Percentiles rank a stretch among this genome's conserved stretches.
These are phyloP conservation scores for Suillus bovinus DNA, from an alignment of 768 basidiomycete genomes.

Conservation along the genomic window DNA sequence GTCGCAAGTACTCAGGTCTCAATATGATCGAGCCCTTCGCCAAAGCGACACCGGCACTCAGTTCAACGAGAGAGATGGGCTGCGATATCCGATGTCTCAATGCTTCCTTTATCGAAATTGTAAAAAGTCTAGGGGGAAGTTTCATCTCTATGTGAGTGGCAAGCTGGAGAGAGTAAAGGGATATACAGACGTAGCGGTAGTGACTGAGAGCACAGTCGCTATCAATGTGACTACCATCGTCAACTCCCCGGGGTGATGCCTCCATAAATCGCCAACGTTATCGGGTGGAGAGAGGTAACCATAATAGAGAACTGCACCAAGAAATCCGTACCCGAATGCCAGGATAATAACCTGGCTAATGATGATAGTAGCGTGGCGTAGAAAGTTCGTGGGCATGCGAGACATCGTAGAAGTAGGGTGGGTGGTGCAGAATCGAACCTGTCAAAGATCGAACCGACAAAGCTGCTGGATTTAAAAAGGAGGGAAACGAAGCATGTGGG, in stretches of 20 bases:
- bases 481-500: no score
- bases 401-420: not conserved
- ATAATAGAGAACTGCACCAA: conserved; percentile 7
- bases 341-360: not conserved
- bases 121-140: not conserved
- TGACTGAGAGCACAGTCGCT: conserved; percentile 8
- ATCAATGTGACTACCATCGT: conserved; percentile 11
- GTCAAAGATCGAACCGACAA: no score
- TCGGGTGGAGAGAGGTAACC: conserved; percentile 5
- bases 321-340: conserved; percentile 11
- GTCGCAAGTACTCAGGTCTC: conserved; percentile 5
- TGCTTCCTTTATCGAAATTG: conserved; percentile 17
- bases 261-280: not conserved
- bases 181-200: not conserved
- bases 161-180: not conserved
- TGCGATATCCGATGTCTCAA: conserved; percentile 16
- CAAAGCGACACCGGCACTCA: conserved; percentile 15
- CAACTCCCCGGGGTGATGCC: conserved; percentile 6
- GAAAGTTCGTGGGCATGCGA: not conserved
- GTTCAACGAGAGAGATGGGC: conserved; percentile 15
- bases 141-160: not conserved
- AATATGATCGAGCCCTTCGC: conserved; percentile 3
- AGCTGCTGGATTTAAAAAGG: no score
- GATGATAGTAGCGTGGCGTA: not conserved
- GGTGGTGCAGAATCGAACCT: not conserved